Conservation (phyloP, 2,329 filamentous ascomycete species). For the Paracoccidioides lutzii region DNA sequence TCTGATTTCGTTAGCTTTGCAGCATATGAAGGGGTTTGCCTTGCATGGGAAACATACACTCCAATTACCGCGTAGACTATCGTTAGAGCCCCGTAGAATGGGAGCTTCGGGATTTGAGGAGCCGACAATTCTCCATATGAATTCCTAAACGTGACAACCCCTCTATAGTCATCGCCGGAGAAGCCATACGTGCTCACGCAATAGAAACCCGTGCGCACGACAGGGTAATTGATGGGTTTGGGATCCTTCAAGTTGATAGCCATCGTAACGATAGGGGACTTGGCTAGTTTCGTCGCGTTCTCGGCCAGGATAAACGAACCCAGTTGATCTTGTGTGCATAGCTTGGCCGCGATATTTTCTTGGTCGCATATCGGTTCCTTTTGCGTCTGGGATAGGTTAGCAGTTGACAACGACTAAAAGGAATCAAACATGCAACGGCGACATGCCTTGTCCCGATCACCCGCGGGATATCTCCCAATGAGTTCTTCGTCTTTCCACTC, state of each 20-base stretch:
- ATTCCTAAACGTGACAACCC: constrained; percentile 83
- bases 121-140: constrained; percentile 92
- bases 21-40: background rate
- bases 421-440: constrained; percentile 11
- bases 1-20: constrained; percentile 26
- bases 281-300: constrained; percentile 60
- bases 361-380: constrained; percentile 65
- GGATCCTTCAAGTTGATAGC: constrained; percentile 71
- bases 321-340: constrained; percentile 64
- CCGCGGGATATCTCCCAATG: constrained; percentile 54
- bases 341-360: constrained; percentile 51
- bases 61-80: constrained; percentile 84
- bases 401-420: constrained; percentile 7
- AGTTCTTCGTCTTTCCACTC: constrained; percentile 80
- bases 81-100: constrained; percentile 89
- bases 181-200: constrained; percentile 72
- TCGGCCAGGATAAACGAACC: constrained; percentile 72
- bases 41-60: constrained; percentile 37
- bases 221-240: constrained; percentile 59
- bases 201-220: constrained; percentile 90
- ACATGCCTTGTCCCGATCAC: constrained; percentile 43
- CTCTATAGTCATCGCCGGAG: constrained; percentile 56
- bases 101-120: constrained; percentile 89
- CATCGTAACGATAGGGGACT: constrained; percentile 60
- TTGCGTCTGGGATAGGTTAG: constrained; percentile 30